Conservation (phyloP, 306 rosid genomes). For the Urtica urens region DNA sequence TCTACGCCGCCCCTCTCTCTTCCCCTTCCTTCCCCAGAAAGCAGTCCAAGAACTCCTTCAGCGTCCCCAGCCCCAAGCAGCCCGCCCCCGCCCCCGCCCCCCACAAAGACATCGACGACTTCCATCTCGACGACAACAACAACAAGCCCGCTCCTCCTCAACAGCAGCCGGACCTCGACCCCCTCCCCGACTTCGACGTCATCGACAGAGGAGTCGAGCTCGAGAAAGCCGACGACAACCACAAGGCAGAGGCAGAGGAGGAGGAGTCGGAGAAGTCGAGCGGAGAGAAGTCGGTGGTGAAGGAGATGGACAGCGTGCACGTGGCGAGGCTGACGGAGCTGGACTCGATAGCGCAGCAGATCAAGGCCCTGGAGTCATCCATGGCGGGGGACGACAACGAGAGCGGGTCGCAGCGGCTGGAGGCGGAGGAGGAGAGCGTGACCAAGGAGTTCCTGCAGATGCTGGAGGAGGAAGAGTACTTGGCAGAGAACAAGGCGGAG, state of each 20-base stretch:
- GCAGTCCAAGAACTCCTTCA: slow-evolving; percentile 82
- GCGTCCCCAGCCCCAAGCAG: slow-evolving; percentile 77
- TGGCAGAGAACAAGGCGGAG: slow-evolving; percentile 20
- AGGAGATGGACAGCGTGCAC: slow-evolving; percentile 60
- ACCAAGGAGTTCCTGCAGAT: slow-evolving; percentile 80
- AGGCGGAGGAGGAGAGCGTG: slow-evolving; percentile 79
- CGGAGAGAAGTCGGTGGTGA: slow-evolving; percentile 54
- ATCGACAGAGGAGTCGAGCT: slow-evolving; percentile 87
- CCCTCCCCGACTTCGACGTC: slow-evolving; percentile 81
- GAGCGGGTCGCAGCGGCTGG: slow-evolving; percentile 40
- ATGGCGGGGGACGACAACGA: slow-evolving; percentile 43
- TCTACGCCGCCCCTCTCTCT: slow-evolving; percentile 32
- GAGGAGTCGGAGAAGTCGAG: slow-evolving; percentile 37
- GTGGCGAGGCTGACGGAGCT: slow-evolving; percentile 51
- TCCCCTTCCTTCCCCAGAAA: slow-evolving; percentile 50
- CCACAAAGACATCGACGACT: slow-evolving; percentile 71
- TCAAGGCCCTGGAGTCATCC: slow-evolving; percentile 82
- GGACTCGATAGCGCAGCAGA: slow-evolving; percentile 87
- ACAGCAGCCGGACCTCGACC: slow-evolving; percentile 58
- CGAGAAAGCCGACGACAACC: slow-evolving; percentile 30
- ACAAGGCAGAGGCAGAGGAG: slow-evolving; percentile 23
- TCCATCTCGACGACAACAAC: slow-evolving; percentile 74
- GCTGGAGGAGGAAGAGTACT: slow-evolving; percentile 69
- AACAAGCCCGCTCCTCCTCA: slow-evolving; percentile 19
- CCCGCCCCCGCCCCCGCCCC: slow-evolving; percentile 14